Evolutionary conservation across 106 monocot genomes (phyloP).

Genomic region (Gastrodia elata): DNA sequence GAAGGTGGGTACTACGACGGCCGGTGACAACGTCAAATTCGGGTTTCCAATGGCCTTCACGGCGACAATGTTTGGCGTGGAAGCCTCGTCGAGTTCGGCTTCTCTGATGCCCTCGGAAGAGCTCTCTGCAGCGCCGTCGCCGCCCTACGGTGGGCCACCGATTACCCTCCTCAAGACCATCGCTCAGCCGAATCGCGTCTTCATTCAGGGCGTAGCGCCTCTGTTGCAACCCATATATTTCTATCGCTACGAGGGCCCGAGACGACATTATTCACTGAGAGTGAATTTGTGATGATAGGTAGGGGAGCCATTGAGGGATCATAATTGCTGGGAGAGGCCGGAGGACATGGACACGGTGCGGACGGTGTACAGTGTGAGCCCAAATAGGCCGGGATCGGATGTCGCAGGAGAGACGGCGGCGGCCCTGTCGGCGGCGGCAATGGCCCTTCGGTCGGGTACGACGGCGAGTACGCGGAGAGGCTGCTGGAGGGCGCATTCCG

Average conservation of each 20-base stretch:
- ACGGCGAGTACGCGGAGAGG: constrained; percentile 33
- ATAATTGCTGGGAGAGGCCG: constrained; percentile 95
- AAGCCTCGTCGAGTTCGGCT: constrained; percentile 71
- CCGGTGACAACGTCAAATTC: constrained; percentile 90
- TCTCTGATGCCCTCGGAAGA: constrained; percentile 49
- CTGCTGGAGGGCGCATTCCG: constrained; percentile 33
- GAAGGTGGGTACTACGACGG: constrained; percentile 87
- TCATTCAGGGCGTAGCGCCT: constrained; percentile 55
- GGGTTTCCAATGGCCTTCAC: constrained; percentile 91
- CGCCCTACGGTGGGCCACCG: constrained; percentile 78
- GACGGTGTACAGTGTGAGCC: constrained; percentile 61
- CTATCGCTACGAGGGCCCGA: not conserved
- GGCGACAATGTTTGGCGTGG: constrained; percentile 79
- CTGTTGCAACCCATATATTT: not conserved
- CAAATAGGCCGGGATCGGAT: constrained; percentile 71
- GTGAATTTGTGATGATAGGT: constrained; percentile 28
- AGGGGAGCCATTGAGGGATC: constrained; percentile 70
- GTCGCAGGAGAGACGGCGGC: constrained; percentile 95
- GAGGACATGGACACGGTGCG: constrained; percentile 97
- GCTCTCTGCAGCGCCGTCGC: constrained; percentile 30
- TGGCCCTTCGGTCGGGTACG: constrained; percentile 51
- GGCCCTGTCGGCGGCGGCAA: constrained; percentile 75
- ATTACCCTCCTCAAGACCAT: constrained; percentile 85
- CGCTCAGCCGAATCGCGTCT: constrained; percentile 42
- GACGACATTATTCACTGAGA: not conserved